phyloP scores from a whole-genome alignment of 2,329 filamentous ascomycete genomes.

The Cryphonectria japonica region DNA sequence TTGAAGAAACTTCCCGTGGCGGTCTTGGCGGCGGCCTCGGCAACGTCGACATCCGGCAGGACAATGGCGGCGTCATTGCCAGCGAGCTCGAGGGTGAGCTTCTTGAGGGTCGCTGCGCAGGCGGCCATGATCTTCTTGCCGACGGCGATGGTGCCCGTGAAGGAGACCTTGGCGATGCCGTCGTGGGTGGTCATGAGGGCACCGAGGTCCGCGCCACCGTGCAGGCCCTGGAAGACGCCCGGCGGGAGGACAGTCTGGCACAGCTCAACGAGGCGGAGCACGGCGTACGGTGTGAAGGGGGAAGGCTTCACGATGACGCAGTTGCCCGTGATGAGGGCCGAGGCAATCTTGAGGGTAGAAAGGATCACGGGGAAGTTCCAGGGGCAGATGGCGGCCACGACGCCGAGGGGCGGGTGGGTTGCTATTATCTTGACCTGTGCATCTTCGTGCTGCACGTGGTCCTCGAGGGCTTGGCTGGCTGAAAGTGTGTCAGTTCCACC shows the following conservation, averaged over 20 bases:
- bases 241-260: slow-evolving; percentile 56
- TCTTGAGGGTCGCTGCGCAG: slow-evolving; percentile 56
- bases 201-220: slow-evolving; percentile 58
- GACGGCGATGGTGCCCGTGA: slow-evolving; percentile 59
- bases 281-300: slow-evolving; percentile 53
- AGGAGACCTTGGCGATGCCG: slow-evolving; percentile 60
- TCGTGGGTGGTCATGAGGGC: slow-evolving; percentile 57
- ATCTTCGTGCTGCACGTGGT: slow-evolving; percentile 53
- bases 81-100: slow-evolving; percentile 56
- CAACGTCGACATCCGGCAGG: slow-evolving; percentile 56
- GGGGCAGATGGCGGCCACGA: slow-evolving; percentile 59
- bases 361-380: slow-evolving; percentile 62
- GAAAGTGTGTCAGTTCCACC: not conserved
- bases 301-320: slow-evolving; percentile 56
- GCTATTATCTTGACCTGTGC: slow-evolving; percentile 46
- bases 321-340: slow-evolving; percentile 56
- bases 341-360: slow-evolving; percentile 53
- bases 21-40: slow-evolving; percentile 47
- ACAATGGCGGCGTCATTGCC: slow-evolving; percentile 61
- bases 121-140: slow-evolving; percentile 49
- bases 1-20: slow-evolving; percentile 55
- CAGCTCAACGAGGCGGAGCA: slow-evolving; percentile 49
- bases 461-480: slow-evolving; percentile 44
- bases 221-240: slow-evolving; percentile 60
- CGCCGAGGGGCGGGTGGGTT: slow-evolving; percentile 52